Evolutionary conservation across 2,329 filamentous ascomycete genomes (phyloP).

Genomic region (Arthroderma sp.): DNA sequence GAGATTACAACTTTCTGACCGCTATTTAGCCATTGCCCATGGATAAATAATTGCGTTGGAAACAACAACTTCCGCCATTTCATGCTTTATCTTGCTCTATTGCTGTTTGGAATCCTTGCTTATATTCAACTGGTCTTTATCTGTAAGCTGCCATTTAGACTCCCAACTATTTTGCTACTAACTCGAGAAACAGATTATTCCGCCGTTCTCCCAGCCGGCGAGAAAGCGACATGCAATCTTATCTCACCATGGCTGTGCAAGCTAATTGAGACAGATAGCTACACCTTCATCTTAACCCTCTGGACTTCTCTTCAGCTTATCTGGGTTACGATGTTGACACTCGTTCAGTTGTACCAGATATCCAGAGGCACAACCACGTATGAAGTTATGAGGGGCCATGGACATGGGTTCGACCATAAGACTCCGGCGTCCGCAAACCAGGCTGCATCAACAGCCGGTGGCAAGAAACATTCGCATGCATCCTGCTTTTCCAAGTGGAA

Average conservation of each 20-base stretch:
- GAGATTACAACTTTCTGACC: slow-evolving; percentile 8
- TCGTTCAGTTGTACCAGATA: slow-evolving; percentile 87
- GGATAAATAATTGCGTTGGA: slow-evolving; percentile 93
- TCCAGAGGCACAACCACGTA: slow-evolving; percentile 89
- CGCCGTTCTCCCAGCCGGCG: slow-evolving; percentile 41
- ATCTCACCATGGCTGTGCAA: slow-evolving; percentile 64
- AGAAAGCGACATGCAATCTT: slow-evolving; percentile 52
- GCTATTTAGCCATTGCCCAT: slow-evolving; percentile 75
- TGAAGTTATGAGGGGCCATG: slow-evolving; percentile 74
- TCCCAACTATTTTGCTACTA: slow-evolving; percentile 16
- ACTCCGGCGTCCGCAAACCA: slow-evolving; percentile 23
- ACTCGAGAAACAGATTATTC: slow-evolving; percentile 46
- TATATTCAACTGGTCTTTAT: slow-evolving; percentile 61
- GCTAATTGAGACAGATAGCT: slow-evolving; percentile 67
- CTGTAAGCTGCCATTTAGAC: slow-evolving; percentile 47
- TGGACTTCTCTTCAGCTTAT: slow-evolving; percentile 79
- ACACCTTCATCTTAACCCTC: slow-evolving; percentile 63
- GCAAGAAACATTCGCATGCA: slow-evolving; percentile 32
- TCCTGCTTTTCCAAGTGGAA: slow-evolving; percentile 70
- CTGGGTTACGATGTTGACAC: slow-evolving; percentile 95
- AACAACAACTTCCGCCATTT: slow-evolving; percentile 96
- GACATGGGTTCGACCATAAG: background rate
- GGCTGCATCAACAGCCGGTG: slow-evolving; percentile 36
- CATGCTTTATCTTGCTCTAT: slow-evolving; percentile 69
- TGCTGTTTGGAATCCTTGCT: slow-evolving; percentile 62